Base-by-base conservation (phyloP, 495 filamentous ascomycete genomes). In the Neurospora hispaniola region DNA sequence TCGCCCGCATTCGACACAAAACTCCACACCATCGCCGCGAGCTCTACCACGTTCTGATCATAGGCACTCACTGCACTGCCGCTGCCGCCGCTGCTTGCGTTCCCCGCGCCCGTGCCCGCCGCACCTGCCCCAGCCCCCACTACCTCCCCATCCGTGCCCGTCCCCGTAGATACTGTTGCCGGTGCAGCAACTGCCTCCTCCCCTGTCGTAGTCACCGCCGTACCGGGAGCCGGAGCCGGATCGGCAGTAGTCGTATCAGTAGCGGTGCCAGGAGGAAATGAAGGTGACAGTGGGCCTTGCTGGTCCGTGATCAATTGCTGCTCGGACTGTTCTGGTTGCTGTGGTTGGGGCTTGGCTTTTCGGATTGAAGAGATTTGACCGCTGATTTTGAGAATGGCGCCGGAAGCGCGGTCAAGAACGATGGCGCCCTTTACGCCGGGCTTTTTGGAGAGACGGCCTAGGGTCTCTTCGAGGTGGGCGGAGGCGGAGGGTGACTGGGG, bases 351-450 rank as follows among this genome's bases (percentile, higher is more conserved):
- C 73, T 82, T 82, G 8, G 80, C 71, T 35, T 81, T 82, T n/a
- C 83, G 81, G 69, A 84, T 80, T 6, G 84, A 79, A 8, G 85
- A 82, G 31, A 88, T 76, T 71, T 90, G 83, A 70, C 90, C 89
- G 70, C 84, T 87, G 5, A 86, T 88, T 76, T 88, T 88, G 70
- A 92, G 78, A 71, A 92, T 88, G 14, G 88, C 81, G n/a, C 88
- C 90, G 23, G 85, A 85, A 2, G 82, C 77, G 23, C 88, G 86
- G 73, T 90, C 88, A 9, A 92, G 78, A 44, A 89, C 85, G 7
- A 92, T 82, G 40, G 88, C 88, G 71, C 87, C 89, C 76, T 88
- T 87, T 40, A 92, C 90, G 48, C 89, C 90, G 7, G 89, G 83
- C 70, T 91, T 91, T 77, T 88, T 88, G 69, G 87, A 86, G 5